Percentiles rank a stretch among this genome's conserved stretches.
These are phyloP conservation scores for Desmodesmus armatus DNA, from an alignment of 139 green algal genomes.

Conservation along the genomic window DNA sequence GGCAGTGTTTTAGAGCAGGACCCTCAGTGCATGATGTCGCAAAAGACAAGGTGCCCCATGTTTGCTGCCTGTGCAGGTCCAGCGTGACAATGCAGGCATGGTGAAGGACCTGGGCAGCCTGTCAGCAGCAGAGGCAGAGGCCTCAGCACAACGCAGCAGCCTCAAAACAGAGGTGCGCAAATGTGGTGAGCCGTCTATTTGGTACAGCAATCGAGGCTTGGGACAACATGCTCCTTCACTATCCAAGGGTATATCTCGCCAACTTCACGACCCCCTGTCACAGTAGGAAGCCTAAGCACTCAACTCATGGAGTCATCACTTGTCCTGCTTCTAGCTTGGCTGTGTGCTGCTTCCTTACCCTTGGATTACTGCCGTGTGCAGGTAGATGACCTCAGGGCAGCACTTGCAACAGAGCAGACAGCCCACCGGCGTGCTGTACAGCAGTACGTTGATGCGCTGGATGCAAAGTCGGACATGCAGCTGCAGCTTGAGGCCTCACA, in stretches of 20 bases:
- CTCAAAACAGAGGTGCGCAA: constrained; percentile 24
- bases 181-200: too few relatives aligned
- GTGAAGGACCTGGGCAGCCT: constrained; percentile 27
- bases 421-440: constrained; percentile 62
- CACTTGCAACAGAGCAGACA: constrained; percentile 55
- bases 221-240: too few relatives aligned
- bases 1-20: too few relatives aligned
- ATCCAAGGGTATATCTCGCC: too few relatives aligned
- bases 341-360: neutral
- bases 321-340: neutral
- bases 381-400: neutral
- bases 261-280: too few relatives aligned
- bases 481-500: constrained; percentile 40
- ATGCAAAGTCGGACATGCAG: constrained; percentile 44
- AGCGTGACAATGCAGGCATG: constrained; percentile 6
- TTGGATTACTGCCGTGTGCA: neutral
- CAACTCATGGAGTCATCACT: too few relatives aligned
- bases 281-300: too few relatives aligned
- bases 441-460: constrained; percentile 61
- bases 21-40: too few relatives aligned
- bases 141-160: neutral
- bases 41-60: neutral
- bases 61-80: constrained; percentile 13
- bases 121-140: constrained; percentile 33
- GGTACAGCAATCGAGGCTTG: too few relatives aligned